Conservation (phyloP, 2,329 filamentous ascomycete genomes). For the Aspergillus proliferans region DNA sequence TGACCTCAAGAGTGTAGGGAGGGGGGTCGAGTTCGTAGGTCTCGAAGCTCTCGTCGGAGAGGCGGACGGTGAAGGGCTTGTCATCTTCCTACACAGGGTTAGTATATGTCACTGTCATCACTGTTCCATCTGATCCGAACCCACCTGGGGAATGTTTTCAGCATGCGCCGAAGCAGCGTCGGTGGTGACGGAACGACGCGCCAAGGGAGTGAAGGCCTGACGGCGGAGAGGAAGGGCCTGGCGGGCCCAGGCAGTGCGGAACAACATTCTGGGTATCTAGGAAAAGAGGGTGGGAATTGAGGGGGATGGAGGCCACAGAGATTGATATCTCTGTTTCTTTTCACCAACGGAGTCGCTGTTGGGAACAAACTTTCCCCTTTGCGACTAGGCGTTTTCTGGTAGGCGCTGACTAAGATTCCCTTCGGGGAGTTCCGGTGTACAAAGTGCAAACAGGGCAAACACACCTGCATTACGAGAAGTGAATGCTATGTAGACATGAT, state of each 20-base stretch:
- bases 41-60: constrained; percentile 98
- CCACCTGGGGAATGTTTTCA: constrained; percentile 67
- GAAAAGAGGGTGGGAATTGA: constrained; percentile 3
- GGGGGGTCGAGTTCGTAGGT: constrained; percentile 98
- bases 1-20: constrained; percentile 83
- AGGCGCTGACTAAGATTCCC: constrained; percentile 7
- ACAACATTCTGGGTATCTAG: constrained; percentile 55
- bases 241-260: constrained; percentile 60
- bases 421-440: constrained; percentile 13
- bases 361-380: constrained; percentile 28
- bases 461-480: neutral
- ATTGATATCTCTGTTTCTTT: neutral
- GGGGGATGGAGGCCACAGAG: neutral
- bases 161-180: constrained; percentile 88
- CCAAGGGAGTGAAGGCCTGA: constrained; percentile 41
- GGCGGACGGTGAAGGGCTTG: constrained; percentile 81
- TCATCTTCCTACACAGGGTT: constrained; percentile 69
- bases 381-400: constrained; percentile 21
- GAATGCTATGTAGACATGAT: too few relatives aligned
- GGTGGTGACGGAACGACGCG: constrained; percentile 78
- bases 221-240: constrained; percentile 53
- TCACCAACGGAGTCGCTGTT: constrained; percentile 13
- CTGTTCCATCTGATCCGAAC: constrained; percentile 31
- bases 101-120: constrained; percentile 16
- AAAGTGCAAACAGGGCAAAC: constrained; percentile 25